A percentile compares a stretch with the other conserved stretches of the same genome.
Evolutionary conservation across 106 monocot species (phyloP).

Genomic region (Dactylorhiza incarnata): DNA sequence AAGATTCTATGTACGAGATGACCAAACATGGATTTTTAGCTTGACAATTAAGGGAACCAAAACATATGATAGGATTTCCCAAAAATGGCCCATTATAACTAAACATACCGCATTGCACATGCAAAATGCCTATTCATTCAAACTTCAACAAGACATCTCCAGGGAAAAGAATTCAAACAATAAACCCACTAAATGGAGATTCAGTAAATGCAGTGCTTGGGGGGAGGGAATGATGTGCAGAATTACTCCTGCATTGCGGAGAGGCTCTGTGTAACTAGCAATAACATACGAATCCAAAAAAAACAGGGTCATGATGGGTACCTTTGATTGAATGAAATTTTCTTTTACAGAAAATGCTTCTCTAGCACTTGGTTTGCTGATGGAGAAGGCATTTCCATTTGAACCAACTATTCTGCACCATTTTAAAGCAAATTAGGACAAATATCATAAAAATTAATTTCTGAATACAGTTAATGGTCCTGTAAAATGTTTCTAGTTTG

Average conservation of each 20-base stretch:
- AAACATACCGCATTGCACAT: neutral
- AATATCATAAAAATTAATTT: neutral
- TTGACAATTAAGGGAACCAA: neutral
- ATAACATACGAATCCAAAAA: neutral
- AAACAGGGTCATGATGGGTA: constrained; percentile 16
- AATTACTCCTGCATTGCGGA: no score
- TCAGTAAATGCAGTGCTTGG: no score
- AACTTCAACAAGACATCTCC: neutral
- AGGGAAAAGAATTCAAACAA: neutral
- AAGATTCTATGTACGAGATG: neutral
- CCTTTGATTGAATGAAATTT: constrained; percentile 86
- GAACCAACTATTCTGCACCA: constrained; percentile 43
- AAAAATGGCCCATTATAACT: neutral
- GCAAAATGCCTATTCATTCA: neutral
- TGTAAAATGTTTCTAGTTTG: neutral
- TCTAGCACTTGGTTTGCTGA: constrained; percentile 52
- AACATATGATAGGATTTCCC: neutral
- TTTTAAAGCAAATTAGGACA: neutral
- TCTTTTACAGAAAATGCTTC: constrained; percentile 74
- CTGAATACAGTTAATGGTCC: neutral
- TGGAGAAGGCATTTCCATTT: constrained; percentile 10
- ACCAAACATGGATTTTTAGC: neutral
- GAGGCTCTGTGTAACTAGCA: no score
- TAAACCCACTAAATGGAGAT: neutral
- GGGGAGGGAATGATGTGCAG: no score